phyloP scores from a whole-genome alignment of 495 filamentous ascomycete species.

The Hamigera avellanea region DNA sequence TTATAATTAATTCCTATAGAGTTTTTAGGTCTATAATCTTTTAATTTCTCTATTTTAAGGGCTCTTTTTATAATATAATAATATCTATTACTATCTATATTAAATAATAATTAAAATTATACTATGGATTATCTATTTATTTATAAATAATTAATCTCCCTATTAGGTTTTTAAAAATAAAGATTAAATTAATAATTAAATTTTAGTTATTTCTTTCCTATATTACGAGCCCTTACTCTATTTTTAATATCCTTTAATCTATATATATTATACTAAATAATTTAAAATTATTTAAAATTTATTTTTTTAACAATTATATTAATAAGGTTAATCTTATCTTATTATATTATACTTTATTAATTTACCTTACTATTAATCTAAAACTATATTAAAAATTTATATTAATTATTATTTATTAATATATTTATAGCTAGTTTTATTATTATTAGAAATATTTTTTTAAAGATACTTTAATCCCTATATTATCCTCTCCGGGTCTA shows the following conservation, averaged over 20 bases:
- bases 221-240: slow-evolving; percentile 2
- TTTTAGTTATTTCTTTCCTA: not conserved
- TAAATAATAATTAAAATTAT: slow-evolving; percentile 5
- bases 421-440: no score
- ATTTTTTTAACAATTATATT: no score
- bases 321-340: no score
- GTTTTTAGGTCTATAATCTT: slow-evolving; percentile 7
- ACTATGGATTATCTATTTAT: not conserved
- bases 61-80: not conserved
- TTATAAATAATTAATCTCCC: slow-evolving; percentile 1
- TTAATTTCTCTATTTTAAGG: slow-evolving; percentile 3
- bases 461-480: no score
- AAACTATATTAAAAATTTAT: no score
- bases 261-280: slow-evolving; percentile 8
- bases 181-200: slow-evolving; percentile 7
- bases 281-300: not conserved
- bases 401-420: no score
- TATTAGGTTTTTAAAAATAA: not conserved
- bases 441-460: no score
- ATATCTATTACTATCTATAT: slow-evolving; percentile 3
- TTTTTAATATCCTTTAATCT: slow-evolving; percentile 5
- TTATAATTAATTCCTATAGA: not conserved
- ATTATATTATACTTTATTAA: no score
- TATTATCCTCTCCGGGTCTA: no score
- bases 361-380: no score